Percentiles rank a stretch among this genome's conserved stretches.
Conservation (phyloP, 2,329 filamentous ascomycete genomes). For the Nigrospora sphaerica region DNA sequence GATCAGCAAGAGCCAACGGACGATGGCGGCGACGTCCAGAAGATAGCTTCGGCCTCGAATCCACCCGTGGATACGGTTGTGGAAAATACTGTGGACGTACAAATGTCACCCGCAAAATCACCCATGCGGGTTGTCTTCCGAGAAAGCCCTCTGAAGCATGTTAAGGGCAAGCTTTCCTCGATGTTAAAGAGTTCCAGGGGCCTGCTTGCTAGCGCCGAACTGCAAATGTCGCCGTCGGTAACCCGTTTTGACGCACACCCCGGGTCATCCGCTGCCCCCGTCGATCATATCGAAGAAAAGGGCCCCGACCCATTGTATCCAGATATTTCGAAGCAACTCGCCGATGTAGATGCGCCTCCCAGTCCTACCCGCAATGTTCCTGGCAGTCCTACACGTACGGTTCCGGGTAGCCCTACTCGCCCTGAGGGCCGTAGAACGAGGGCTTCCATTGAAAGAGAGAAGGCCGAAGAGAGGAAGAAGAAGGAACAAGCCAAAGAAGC, state of each 20-base stretch:
- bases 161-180: slow-evolving; percentile 87
- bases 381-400: background rate
- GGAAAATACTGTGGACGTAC: slow-evolving; percentile 20
- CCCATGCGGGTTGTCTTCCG: slow-evolving; percentile 43
- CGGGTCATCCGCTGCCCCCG: slow-evolving; percentile 40
- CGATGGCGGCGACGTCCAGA: slow-evolving; percentile 39
- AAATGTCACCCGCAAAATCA: slow-evolving; percentile 46
- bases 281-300: slow-evolving; percentile 23
- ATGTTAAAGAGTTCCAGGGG: slow-evolving; percentile 83
- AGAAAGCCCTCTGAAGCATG: slow-evolving; percentile 82
- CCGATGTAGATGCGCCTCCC: slow-evolving; percentile 19
- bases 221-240: slow-evolving; percentile 51
- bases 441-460: slow-evolving; percentile 54
- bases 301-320: slow-evolving; percentile 34
- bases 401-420: slow-evolving; percentile 33
- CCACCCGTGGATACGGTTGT: slow-evolving; percentile 41
- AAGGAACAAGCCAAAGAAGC: slow-evolving; percentile 56
- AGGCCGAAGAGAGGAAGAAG: slow-evolving; percentile 54
- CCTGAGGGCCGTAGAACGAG: slow-evolving; percentile 42
- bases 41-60: slow-evolving; percentile 55
- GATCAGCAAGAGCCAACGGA: slow-evolving; percentile 8
- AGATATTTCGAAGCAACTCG: slow-evolving; percentile 33
- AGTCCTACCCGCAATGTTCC: slow-evolving; percentile 8
- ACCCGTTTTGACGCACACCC: slow-evolving; percentile 35
- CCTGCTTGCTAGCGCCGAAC: slow-evolving; percentile 66